Base-by-base conservation (phyloP, 1,284 basidiomycete genomes). In the Heterobasidion irregulare region DNA sequence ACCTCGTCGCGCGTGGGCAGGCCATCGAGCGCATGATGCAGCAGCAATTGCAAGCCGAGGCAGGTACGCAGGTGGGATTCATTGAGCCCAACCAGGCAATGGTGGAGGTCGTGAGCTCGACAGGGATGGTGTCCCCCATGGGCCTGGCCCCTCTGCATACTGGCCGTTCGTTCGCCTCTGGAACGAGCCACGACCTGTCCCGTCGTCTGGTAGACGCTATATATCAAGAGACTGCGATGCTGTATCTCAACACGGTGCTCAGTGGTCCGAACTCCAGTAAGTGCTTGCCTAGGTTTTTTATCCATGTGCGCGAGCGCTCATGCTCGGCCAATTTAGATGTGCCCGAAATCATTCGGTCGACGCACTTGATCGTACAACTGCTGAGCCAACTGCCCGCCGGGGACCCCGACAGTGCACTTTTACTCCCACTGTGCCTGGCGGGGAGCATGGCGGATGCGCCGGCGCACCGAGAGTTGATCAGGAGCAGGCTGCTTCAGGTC, bases 221-320 rank as follows among this genome's bases (percentile, higher is more conserved):
- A 59, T 89, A 83, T 70, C 77, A 78, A 53, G 87, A 90, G 67
- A 70, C 83, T 5, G 84, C 83, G 4, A 60, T 84, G 55, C 68
- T 91, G 54, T 89, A 86, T 65, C 73, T 92, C 59, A 78, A 89
- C 63, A 85, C 82, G 13, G 78, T 92, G 26, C 67, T 89, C 55
- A 86, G 79, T 60, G 86, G 83, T 35, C 72, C 84, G 10, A 76
- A 78, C 58, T 80, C 83, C 62, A 82, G 86, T 89, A 69, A 62
- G 77, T 67, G 61, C 61, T 36, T 32, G 57, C 55, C 52, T 53
- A 33, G 53, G 59, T 47, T 54, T 47, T 47, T 32, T 35, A 10
- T 12, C 34, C 33, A 2, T 46, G 35, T n/a, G 47, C 26, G 18
- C 45, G 44, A 50, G 33, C 26, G 41, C 52, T n/a, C 57, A 56